Evolutionary conservation across 2,329 filamentous ascomycete genomes (phyloP).

Genomic region (Alternaria sp.): DNA sequence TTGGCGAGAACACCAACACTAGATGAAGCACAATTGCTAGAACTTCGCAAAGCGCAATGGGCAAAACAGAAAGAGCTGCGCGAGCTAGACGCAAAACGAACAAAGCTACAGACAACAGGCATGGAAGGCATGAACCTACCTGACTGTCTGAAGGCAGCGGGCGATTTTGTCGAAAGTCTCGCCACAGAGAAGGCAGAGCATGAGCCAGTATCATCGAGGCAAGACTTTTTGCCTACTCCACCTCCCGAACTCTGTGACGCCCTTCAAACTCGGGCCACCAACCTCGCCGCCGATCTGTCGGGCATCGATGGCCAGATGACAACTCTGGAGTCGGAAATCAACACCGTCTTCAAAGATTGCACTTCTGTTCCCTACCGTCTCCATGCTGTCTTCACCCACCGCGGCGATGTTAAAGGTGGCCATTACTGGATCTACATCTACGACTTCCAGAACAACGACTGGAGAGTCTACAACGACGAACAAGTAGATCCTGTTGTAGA

Average conservation of each 20-base stretch:
- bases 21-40: slow-evolving; percentile 61
- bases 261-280: slow-evolving; percentile 32
- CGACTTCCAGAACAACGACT: slow-evolving; percentile 81
- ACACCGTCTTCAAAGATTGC: slow-evolving; percentile 69
- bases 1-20: slow-evolving; percentile 52
- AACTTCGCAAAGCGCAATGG: slow-evolving; percentile 76
- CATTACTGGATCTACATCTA: slow-evolving; percentile 98
- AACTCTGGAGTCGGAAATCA: slow-evolving; percentile 59
- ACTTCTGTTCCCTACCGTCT: slow-evolving; percentile 78
- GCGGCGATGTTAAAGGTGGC: slow-evolving; percentile 70
- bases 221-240: slow-evolving; percentile 25
- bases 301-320: slow-evolving; percentile 53
- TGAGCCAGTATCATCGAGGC: slow-evolving; percentile 8
- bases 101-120: slow-evolving; percentile 52
- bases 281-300: slow-evolving; percentile 38
- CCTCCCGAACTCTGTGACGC: slow-evolving; percentile 31
- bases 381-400: slow-evolving; percentile 93
- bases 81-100: slow-evolving; percentile 60
- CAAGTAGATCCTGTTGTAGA: slow-evolving; percentile 76
- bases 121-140: slow-evolving; percentile 39
- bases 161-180: slow-evolving; percentile 34
- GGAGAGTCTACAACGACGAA: slow-evolving; percentile 95
- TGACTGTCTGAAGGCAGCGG: slow-evolving; percentile 44
- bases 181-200: slow-evolving; percentile 17
- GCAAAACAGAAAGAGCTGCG: slow-evolving; percentile 72